Conservation (phyloP, 441 rosid genomes). For the Pelargonium cotyledonis region DNA sequence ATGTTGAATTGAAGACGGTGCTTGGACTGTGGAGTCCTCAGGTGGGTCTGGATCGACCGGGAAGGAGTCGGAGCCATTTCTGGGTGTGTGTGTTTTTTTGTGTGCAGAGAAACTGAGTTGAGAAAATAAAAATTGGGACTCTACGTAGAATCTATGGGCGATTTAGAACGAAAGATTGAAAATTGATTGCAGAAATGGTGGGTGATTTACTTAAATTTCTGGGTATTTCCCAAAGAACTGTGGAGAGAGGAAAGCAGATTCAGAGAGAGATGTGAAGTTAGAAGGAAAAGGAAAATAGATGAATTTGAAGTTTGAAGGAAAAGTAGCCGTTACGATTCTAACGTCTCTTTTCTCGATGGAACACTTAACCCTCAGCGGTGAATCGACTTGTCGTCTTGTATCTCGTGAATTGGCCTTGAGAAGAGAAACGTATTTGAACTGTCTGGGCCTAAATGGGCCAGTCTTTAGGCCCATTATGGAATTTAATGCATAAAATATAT, state of each 20-base stretch:
- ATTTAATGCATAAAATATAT: too few species aligned
- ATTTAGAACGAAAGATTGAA: not conserved
- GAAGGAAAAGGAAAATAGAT: not conserved
- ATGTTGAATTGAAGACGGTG: constrained; percentile 45
- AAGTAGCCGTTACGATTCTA: constrained; percentile 2
- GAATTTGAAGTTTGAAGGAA: not conserved
- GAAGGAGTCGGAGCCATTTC: constrained; percentile 69
- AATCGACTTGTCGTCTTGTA: not conserved
- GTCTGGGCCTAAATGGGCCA: not conserved
- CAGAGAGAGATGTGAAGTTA: constrained; percentile 11
- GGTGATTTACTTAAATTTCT: not conserved
- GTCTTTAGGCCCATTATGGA: too few species aligned
- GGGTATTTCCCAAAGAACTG: not conserved
- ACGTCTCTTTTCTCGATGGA: not conserved
- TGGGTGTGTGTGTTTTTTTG: not conserved
- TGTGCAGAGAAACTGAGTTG: not conserved
- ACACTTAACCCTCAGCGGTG: too few species aligned
- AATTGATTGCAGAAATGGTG: not conserved
- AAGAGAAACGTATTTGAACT: not conserved
- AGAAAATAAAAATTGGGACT: not conserved
- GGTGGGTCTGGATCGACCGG: constrained; percentile 31
- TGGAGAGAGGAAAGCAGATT: not conserved
- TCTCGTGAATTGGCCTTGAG: not conserved
- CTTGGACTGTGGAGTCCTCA: constrained; percentile 66
- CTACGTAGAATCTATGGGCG: not conserved